phyloP scores from a whole-genome alignment of 73 alveolate genomes.

The Tetrahymena elliotti region DNA sequence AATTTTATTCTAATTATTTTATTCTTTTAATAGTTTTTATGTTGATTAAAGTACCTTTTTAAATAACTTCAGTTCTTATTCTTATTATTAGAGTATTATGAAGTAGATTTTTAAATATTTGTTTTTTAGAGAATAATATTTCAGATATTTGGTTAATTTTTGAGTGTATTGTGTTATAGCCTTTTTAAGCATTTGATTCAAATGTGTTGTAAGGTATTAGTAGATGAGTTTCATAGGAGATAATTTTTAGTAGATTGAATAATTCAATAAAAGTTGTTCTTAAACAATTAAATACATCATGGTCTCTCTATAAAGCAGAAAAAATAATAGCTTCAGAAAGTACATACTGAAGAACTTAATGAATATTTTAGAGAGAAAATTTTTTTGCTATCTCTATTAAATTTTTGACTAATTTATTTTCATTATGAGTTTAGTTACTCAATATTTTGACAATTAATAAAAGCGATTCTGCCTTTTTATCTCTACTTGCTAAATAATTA shows the following conservation, averaged over 20 bases:
- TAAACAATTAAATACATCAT: background rate
- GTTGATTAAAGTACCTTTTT: background rate
- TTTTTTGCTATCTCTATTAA: background rate
- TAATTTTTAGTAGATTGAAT: background rate
- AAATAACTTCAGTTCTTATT: background rate
- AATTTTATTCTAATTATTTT: too few species aligned
- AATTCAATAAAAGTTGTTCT: background rate
- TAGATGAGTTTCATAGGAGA: background rate
- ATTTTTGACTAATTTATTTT: background rate
- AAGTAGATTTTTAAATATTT: background rate
- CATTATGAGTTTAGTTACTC: background rate
- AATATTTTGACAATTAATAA: background rate
- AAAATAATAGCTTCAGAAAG: background rate
- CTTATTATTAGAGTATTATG: background rate
- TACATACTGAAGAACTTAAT: background rate
- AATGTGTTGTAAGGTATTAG: background rate
- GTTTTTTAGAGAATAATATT: background rate
- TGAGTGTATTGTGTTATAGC: background rate
- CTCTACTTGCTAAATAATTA: background rate
- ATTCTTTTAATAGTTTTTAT: background rate
- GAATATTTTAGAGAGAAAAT: background rate
- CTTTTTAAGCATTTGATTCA: background rate
- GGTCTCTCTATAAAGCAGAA: background rate
- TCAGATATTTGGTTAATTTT: background rate
- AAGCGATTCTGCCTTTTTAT: background rate